phyloP scores from a whole-genome alignment of 2,329 filamentous ascomycete species.

The Colletotrichum acutatum region DNA sequence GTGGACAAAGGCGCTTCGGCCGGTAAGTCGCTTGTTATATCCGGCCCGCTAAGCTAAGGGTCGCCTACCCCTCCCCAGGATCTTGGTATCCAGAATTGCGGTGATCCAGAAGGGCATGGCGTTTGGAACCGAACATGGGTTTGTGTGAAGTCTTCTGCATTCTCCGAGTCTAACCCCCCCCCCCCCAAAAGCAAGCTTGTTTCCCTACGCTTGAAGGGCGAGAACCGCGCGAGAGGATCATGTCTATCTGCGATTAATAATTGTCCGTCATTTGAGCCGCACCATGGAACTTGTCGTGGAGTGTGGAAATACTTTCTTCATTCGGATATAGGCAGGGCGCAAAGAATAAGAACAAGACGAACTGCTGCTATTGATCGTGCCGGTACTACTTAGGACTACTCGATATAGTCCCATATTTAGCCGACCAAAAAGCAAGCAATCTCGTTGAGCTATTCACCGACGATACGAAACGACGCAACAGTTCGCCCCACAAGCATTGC shows the following conservation, averaged over 20 bases:
- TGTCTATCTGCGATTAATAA: background rate
- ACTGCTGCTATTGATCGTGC: background rate
- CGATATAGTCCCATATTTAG: background rate
- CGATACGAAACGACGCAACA: background rate
- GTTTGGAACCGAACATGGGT: constrained; percentile 14
- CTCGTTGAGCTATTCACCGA: background rate
- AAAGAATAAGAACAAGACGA: background rate
- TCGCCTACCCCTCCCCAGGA: background rate
- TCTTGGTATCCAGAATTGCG: constrained; percentile 4
- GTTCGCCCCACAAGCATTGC: background rate
- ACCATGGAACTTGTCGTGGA: background rate
- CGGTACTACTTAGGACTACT: background rate
- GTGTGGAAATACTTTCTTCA: background rate
- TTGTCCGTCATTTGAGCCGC: background rate
- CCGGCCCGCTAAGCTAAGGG: background rate
- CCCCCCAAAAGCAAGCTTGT: background rate
- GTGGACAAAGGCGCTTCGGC: background rate
- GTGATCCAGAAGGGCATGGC: constrained; percentile 8
- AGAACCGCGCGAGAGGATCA: background rate
- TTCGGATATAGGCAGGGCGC: background rate
- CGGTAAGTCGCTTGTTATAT: background rate
- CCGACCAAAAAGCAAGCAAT: background rate
- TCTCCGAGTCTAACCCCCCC: background rate
- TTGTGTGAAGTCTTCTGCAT: constrained; percentile 2
- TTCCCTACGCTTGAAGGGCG: background rate